A percentile compares a stretch with the other conserved stretches of the same genome.
These are phyloP conservation scores for Fusarium xyrophilum DNA, from an alignment of 2,329 filamentous ascomycete genomes.

Conservation along the genomic window DNA sequence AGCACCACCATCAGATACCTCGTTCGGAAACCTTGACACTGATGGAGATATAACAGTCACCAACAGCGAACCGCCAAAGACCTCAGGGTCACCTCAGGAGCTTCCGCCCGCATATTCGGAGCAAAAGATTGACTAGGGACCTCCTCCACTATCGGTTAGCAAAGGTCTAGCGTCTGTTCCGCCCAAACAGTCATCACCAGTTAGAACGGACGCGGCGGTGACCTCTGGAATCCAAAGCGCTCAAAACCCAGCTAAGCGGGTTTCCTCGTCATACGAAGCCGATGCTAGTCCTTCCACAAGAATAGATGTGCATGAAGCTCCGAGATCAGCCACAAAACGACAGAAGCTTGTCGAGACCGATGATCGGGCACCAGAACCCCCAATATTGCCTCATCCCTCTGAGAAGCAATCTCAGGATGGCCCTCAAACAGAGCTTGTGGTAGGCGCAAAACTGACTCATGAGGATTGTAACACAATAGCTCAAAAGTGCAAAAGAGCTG, in stretches of 20 bases:
- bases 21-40: slow-evolving; percentile 23
- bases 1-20: slow-evolving; percentile 8
- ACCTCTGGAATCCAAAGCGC: neutral
- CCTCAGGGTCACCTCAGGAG: neutral
- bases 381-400: neutral
- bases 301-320: neutral
- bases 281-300: neutral
- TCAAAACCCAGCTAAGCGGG: neutral
- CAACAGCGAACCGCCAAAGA: slow-evolving; percentile 6
- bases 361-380: neutral
- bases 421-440: neutral
- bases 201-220: too few relatives aligned
- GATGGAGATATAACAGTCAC: slow-evolving; percentile 39
- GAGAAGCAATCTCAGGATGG: neutral
- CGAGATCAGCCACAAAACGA: slow-evolving; percentile 1
- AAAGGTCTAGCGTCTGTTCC: neutral
- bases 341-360: neutral
- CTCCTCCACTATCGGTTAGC: neutral
- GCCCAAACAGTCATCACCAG: neutral
- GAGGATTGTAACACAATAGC: neutral
- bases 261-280: neutral
- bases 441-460: neutral
- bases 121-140: slow-evolving; percentile 30
- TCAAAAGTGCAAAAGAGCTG: neutral
- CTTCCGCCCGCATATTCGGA: slow-evolving; percentile 29